Evolutionary conservation across 495 filamentous ascomycete genomes (phyloP).

Genomic region (Penicillium coprophilum): DNA sequence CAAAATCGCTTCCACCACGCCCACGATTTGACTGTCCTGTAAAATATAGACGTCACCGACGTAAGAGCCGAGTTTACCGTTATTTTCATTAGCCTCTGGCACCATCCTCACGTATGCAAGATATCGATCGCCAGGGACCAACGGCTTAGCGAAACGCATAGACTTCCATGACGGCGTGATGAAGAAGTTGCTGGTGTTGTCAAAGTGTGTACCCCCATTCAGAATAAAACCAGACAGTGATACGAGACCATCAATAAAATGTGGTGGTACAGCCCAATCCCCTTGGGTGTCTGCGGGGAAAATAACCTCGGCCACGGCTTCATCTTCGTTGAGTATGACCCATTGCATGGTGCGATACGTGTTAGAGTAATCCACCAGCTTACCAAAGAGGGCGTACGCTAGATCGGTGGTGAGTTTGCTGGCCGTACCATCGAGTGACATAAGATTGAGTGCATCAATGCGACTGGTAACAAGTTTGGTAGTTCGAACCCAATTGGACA

Average conservation of each 20-base stretch:
- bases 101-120: slow-evolving; percentile 1
- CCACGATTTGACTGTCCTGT: slow-evolving; percentile 1
- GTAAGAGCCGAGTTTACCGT: background rate
- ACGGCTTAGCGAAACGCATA: slow-evolving; percentile 27
- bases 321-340: slow-evolving; percentile 36
- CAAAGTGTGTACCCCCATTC: slow-evolving; percentile 47
- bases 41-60: background rate
- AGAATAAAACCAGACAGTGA: slow-evolving; percentile 55
- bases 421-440: no score
- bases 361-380: slow-evolving; percentile 36
- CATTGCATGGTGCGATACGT: slow-evolving; percentile 42
- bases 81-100: background rate
- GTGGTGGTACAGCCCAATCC: slow-evolving; percentile 22
- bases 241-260: slow-evolving; percentile 49
- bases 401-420: slow-evolving; percentile 11
- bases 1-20: background rate
- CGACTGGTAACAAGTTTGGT: no score
- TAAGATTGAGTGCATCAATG: no score
- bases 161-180: slow-evolving; percentile 41
- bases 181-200: slow-evolving; percentile 47
- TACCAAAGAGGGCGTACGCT: slow-evolving; percentile 28
- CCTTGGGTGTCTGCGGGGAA: background rate
- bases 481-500: no score
- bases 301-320: slow-evolving; percentile 40
- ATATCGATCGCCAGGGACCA: slow-evolving; percentile 20